These are phyloP conservation scores for Senecio squalidus DNA, from an alignment of 140 eudicot species.

Conservation along the genomic window DNA sequence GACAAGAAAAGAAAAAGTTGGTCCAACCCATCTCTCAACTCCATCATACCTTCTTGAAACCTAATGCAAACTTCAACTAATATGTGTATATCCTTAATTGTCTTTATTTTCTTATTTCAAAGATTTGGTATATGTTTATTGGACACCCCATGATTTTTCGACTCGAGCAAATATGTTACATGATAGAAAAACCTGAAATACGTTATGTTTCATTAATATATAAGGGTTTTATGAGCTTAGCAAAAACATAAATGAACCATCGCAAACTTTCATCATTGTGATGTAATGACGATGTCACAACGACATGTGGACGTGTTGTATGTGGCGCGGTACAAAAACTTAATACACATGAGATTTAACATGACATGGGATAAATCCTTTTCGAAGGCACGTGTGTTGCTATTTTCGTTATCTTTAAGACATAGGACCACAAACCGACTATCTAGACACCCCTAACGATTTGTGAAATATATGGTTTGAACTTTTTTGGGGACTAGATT, in stretches of 20 bases:
- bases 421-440: constrained; percentile 25
- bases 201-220: too few relatives aligned
- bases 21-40: constrained; percentile 55
- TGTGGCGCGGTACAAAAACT: constrained; percentile 2
- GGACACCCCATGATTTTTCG: neutral
- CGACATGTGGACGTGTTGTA: neutral
- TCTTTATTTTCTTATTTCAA: neutral
- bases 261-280: constrained; percentile 15
- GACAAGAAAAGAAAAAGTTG: constrained; percentile 32
- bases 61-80: constrained; percentile 23
- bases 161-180: too few relatives aligned
- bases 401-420: constrained; percentile 11
- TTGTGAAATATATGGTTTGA: neutral
- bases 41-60: constrained; percentile 38
- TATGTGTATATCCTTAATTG: neutral
- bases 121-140: neutral
- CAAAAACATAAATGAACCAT: neutral
- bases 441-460: neutral
- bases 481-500: neutral
- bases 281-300: constrained; percentile 25
- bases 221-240: too few relatives aligned
- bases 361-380: constrained; percentile 1
- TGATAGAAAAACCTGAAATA: too few relatives aligned
- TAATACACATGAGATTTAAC: neutral
- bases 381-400: constrained; percentile 8